phyloP scores from a whole-genome alignment of 148 eudicot genomes.

The Rhododendron ferrugineum region DNA sequence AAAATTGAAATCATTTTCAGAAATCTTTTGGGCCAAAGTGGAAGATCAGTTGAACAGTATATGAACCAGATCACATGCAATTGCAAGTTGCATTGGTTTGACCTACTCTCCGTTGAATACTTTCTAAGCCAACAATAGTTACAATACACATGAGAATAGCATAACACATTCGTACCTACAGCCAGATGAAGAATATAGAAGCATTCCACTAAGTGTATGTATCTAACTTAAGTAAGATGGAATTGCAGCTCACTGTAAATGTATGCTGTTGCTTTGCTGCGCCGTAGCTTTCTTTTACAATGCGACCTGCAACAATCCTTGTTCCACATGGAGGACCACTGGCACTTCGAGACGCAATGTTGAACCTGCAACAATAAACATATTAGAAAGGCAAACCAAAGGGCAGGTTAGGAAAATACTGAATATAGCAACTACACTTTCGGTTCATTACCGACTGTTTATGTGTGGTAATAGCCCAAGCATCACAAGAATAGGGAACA shows the following conservation, averaged over 20 bases:
- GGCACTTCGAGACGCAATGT: conserved; percentile 65
- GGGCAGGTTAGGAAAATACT: not conserved
- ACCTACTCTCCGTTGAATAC: not conserved
- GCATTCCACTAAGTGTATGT: not conserved
- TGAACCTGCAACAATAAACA: conserved; percentile 44
- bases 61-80: not conserved
- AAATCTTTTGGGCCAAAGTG: not conserved
- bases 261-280: conserved; percentile 91
- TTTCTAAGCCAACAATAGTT: not conserved
- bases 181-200: not conserved
- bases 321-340: conserved; percentile 72
- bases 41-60: not conserved
- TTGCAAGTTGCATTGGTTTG: not conserved
- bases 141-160: not conserved
- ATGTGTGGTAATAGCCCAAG: not conserved
- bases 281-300: conserved; percentile 90
- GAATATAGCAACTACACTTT: not conserved
- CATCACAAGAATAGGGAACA: not conserved
- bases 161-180: not conserved
- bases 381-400: not conserved
- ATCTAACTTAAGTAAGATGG: not conserved
- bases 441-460: not conserved
- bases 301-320: conserved; percentile 62
- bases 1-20: not conserved
- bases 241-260: conserved; percentile 51